phyloP scores from a whole-genome alignment of 2,329 filamentous ascomycete species.

The Claviceps paspali region DNA sequence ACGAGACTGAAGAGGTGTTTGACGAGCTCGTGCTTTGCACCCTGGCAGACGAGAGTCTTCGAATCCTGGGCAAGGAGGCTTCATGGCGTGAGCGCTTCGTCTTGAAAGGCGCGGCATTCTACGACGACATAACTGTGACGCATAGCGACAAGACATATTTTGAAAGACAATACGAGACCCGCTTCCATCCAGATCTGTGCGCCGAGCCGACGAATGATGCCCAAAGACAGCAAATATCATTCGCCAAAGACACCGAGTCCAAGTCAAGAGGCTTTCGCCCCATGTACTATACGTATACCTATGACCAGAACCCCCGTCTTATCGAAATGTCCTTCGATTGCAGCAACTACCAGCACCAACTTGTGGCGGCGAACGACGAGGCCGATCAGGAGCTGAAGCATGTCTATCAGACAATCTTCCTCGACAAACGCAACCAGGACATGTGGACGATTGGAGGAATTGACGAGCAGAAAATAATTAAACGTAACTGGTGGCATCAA shows the following conservation, averaged over 20 bases:
- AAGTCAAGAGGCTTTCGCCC: conserved; percentile 41
- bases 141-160: conserved; percentile 52
- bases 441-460: conserved; percentile 47
- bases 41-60: conserved; percentile 47
- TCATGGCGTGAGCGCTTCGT: conserved; percentile 48
- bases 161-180: conserved; percentile 51
- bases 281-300: conserved; percentile 52
- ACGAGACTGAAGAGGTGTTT: conserved; percentile 37
- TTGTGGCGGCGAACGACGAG: conserved; percentile 27
- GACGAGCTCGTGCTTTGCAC: conserved; percentile 54
- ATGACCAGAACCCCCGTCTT: conserved; percentile 37
- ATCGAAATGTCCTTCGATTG: conserved; percentile 62
- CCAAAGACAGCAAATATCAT: conserved; percentile 23
- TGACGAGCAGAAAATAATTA: conserved; percentile 42
- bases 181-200: conserved; percentile 35
- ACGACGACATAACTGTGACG: conserved; percentile 56
- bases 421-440: conserved; percentile 40
- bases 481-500: conserved; percentile 54
- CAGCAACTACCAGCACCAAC: conserved; percentile 61
- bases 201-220: conserved; percentile 27
- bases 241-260: conserved; percentile 29
- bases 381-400: conserved; percentile 29
- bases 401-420: conserved; percentile 56
- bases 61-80: conserved; percentile 41
- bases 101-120: conserved; percentile 54